These are phyloP conservation scores for Cercospora sp. DNA, from an alignment of 2,329 filamentous ascomycete genomes.

Conservation along the genomic window DNA sequence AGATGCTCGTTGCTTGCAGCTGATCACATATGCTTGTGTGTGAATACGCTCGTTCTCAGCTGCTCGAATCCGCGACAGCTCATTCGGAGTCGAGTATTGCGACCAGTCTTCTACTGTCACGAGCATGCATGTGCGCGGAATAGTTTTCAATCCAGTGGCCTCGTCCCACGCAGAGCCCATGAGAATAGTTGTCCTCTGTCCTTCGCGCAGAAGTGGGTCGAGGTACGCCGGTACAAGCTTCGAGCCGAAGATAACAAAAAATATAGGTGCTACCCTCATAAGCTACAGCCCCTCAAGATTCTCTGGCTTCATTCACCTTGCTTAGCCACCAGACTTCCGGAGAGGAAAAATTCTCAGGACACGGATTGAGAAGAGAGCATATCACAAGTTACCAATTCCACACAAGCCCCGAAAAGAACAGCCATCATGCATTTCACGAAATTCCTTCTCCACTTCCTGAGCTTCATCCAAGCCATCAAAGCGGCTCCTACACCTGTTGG, in stretches of 20 bases:
- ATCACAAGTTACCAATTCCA: not conserved
- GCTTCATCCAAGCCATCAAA: not conserved
- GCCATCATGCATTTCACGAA: not conserved
- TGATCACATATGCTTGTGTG: not conserved
- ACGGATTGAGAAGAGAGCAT: not conserved
- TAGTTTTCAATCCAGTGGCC: not conserved
- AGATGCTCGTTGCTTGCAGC: not conserved
- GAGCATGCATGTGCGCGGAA: not conserved
- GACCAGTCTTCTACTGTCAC: not conserved
- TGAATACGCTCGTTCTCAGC: not conserved
- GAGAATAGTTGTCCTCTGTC: not conserved
- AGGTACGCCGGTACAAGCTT: not conserved
- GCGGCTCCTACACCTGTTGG: not conserved
- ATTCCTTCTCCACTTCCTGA: not conserved
- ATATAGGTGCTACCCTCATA: not conserved
- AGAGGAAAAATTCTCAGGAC: not conserved
- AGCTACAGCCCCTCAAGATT: not conserved
- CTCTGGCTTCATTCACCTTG: not conserved
- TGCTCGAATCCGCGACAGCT: not conserved
- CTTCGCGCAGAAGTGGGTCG: not conserved
- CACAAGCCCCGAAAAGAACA: not conserved
- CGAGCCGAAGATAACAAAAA: not conserved
- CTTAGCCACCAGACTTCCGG: not conserved
- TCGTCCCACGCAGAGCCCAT: not conserved
- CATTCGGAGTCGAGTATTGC: not conserved